Percentiles rank a stretch among this genome's conserved stretches.
phyloP scores from a whole-genome alignment of 352 stramenopile species.

The Achlya hypogyna region DNA sequence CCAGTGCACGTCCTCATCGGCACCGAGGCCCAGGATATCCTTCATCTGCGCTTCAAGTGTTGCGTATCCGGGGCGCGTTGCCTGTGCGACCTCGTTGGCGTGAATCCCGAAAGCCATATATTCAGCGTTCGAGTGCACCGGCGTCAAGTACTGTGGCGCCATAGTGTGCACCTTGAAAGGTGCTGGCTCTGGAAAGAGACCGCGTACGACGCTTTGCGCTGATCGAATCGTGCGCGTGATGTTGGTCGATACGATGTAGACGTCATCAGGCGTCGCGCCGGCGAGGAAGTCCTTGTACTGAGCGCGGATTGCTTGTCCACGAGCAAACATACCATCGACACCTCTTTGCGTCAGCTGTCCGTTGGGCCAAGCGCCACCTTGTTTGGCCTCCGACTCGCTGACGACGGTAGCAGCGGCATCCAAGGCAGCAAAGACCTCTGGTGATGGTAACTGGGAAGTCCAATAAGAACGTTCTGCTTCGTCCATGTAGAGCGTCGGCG shows the following conservation, averaged over 20 bases:
- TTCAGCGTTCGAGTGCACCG: slow-evolving; percentile 40
- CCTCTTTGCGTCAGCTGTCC: slow-evolving; percentile 64
- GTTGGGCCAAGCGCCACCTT: slow-evolving; percentile 59
- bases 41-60: slow-evolving; percentile 31
- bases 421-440: slow-evolving; percentile 36
- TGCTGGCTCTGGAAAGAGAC: slow-evolving; percentile 53
- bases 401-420: slow-evolving; percentile 38
- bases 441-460: slow-evolving; percentile 38
- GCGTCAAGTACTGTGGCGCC: not conserved
- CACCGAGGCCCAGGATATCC: slow-evolving; percentile 32
- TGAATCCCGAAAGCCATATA: slow-evolving; percentile 49
- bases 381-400: slow-evolving; percentile 27
- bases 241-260: slow-evolving; percentile 74
- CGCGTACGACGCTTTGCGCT: slow-evolving; percentile 52
- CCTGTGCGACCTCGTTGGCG: slow-evolving; percentile 54
- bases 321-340: slow-evolving; percentile 48
- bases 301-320: slow-evolving; percentile 35
- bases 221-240: slow-evolving; percentile 63
- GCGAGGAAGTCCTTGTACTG: slow-evolving; percentile 36
- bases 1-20: slow-evolving; percentile 43
- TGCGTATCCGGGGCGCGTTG: slow-evolving; percentile 33
- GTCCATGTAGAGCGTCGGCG: slow-evolving; percentile 35
- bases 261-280: slow-evolving; percentile 28
- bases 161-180: slow-evolving; percentile 13
- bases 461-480: slow-evolving; percentile 47